These are phyloP conservation scores for Aureobasidium sp. DNA, from an alignment of 2,329 filamentous ascomycete genomes.

Conservation along the genomic window DNA sequence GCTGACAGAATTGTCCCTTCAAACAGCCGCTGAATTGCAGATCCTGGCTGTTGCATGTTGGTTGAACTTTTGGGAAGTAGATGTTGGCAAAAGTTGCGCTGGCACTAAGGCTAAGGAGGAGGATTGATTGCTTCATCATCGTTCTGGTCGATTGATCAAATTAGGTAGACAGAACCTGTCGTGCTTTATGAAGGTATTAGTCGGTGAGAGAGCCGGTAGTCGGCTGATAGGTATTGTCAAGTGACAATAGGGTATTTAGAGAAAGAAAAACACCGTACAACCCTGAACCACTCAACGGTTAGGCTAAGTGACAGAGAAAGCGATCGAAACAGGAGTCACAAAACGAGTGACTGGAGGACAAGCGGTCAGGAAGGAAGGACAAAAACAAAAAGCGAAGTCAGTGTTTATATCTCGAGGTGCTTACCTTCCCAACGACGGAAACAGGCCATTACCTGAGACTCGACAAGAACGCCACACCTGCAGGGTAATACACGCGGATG, in stretches of 20 bases:
- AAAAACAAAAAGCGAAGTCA: background rate
- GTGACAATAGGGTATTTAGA: background rate
- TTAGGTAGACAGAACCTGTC: background rate
- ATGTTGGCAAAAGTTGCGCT: constrained; percentile 36
- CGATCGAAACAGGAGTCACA: background rate
- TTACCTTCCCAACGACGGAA: background rate
- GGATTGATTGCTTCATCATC: constrained; percentile 3
- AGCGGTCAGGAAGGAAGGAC: background rate
- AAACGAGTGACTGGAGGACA: background rate
- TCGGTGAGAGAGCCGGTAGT: background rate
- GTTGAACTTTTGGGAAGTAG: constrained; percentile 41
- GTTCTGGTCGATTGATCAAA: background rate
- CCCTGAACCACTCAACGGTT: background rate
- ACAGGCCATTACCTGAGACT: constrained; percentile 3
- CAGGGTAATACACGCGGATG: background rate
- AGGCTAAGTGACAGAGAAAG: background rate
- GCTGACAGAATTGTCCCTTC: constrained; percentile 32
- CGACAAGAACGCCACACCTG: constrained; percentile 1
- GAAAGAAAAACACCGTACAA: background rate
- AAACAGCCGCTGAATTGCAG: constrained; percentile 28
- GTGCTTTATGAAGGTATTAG: background rate
- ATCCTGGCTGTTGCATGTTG: constrained; percentile 32
- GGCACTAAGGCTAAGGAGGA: constrained; percentile 9
- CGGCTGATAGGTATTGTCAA: background rate
- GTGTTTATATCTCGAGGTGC: background rate